phyloP scores from a whole-genome alignment of 75 land plant species.

The Selaginella moellendorffii region DNA sequence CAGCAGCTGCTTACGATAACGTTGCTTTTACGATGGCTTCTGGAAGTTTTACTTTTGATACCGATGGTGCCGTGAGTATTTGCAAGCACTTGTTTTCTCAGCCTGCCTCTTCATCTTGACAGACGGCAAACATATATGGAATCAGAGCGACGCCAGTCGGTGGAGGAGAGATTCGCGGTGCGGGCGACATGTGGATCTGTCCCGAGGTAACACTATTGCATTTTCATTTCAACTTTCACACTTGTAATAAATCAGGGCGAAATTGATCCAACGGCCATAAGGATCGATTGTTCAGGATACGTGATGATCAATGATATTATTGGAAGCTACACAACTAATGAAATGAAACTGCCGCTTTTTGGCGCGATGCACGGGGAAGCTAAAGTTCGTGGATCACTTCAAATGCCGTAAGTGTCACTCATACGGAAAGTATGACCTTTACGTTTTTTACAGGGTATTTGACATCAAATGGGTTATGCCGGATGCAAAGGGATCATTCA shows the following conservation, averaged over 20 bases:
- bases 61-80: conserved; percentile 80
- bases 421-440: not conserved
- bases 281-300: conserved; percentile 79
- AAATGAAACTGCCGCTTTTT: conserved; percentile 37
- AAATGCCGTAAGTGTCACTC: conserved; percentile 78
- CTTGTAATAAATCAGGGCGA: conserved; percentile 48
- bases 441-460: conserved; percentile 45
- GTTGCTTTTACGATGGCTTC: conserved; percentile 78
- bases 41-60: conserved; percentile 81
- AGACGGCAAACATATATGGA: conserved; percentile 93
- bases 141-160: conserved; percentile 80
- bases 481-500: conserved; percentile 83
- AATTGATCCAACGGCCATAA: conserved; percentile 69
- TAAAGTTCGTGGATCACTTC: conserved; percentile 72
- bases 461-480: conserved; percentile 97
- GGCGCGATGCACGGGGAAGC: conserved; percentile 72
- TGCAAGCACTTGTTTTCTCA: not conserved
- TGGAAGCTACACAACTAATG: conserved; percentile 42
- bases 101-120: conserved; percentile 6
- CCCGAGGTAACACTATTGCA: conserved; percentile 46
- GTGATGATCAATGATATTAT: conserved; percentile 52
- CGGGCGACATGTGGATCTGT: conserved; percentile 95
- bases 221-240: not conserved
- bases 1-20: conserved; percentile 87
- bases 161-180: conserved; percentile 98